Evolutionary conservation across 129 eudicot genomes (phyloP).

Genomic region (Smallanthus sonchifolius): DNA sequence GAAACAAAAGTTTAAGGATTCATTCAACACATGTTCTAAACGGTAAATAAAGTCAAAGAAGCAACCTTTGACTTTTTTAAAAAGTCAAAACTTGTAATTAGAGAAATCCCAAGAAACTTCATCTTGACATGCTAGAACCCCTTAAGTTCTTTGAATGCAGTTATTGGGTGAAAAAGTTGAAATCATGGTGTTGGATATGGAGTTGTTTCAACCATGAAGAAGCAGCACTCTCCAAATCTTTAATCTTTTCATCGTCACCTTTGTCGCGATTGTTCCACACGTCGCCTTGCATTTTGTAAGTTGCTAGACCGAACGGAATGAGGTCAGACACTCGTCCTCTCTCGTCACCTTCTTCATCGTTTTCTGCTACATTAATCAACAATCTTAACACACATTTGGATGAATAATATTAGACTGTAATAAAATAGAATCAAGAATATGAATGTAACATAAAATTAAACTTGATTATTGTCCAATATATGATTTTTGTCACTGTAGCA

Average conservation of each 20-base stretch:
- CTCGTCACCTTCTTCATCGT: constrained; percentile 3
- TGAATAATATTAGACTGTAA: background rate
- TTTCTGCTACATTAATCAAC: background rate
- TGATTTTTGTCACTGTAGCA: background rate
- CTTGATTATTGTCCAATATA: background rate
- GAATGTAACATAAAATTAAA: background rate
- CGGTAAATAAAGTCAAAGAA: background rate
- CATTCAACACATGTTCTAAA: background rate
- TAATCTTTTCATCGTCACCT: constrained; percentile 29
- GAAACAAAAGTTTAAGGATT: background rate
- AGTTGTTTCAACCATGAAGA: constrained; percentile 50
- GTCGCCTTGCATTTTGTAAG: constrained; percentile 45
- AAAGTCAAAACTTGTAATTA: background rate
- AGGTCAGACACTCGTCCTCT: constrained; percentile 16
- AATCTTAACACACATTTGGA: background rate
- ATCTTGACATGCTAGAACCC: background rate
- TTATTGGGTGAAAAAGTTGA: constrained; percentile 30
- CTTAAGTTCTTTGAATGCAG: background rate
- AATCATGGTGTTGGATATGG: constrained; percentile 43
- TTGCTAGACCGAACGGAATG: constrained; percentile 51
- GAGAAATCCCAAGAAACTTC: background rate
- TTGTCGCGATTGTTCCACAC: constrained; percentile 28
- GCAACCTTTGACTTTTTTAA: background rate
- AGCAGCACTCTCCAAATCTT: constrained; percentile 39
- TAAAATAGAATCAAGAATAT: background rate